Evolutionary conservation across 1,284 basidiomycete species (phyloP).

Genomic region (Amylostereum areolatum): DNA sequence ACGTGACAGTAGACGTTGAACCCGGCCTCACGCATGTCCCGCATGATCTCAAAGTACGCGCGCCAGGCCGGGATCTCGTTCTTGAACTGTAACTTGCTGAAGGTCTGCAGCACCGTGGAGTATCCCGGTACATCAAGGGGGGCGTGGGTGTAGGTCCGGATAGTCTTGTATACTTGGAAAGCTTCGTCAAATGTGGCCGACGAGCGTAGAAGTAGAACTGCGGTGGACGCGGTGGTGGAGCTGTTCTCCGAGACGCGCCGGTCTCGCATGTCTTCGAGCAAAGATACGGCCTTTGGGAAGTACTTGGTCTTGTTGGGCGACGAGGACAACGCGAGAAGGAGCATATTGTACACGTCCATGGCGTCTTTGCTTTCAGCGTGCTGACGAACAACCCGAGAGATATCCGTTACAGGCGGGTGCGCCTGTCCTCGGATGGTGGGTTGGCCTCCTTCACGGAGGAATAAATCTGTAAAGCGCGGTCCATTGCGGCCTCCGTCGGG

Average conservation of each 20-base stretch:
- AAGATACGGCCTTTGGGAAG: conserved; percentile 37
- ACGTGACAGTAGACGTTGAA: conserved; percentile 52
- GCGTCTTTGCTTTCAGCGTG: no score
- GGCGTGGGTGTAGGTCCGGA: conserved; percentile 29
- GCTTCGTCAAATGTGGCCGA: conserved; percentile 51
- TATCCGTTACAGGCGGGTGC: no score
- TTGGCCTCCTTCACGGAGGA: no score
- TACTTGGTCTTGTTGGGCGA: conserved; percentile 40
- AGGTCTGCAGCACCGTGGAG: conserved; percentile 53
- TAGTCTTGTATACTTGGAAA: conserved; percentile 50
- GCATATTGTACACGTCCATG: conserved; percentile 51
- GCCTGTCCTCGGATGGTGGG: no score
- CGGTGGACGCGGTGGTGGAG: conserved; percentile 42
- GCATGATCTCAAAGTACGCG: conserved; percentile 73
- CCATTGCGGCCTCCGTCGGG: conserved; percentile 35
- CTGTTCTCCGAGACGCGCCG: conserved; percentile 28
- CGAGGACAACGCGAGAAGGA: conserved; percentile 49
- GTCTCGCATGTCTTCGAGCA: conserved; percentile 49
- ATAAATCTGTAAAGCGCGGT: conserved; percentile 47
- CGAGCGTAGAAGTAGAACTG: conserved; percentile 55
- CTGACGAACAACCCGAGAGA: no score
- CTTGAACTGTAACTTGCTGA: conserved; percentile 50
- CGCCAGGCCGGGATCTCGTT: conserved; percentile 28
- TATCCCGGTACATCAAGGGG: conserved; percentile 54
- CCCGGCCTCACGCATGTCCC: conserved; percentile 75